A percentile compares a stretch with the other conserved stretches of the same genome.
Evolutionary conservation across 495 filamentous ascomycete species (phyloP).

Genomic region (Penicillium salamii): DNA sequence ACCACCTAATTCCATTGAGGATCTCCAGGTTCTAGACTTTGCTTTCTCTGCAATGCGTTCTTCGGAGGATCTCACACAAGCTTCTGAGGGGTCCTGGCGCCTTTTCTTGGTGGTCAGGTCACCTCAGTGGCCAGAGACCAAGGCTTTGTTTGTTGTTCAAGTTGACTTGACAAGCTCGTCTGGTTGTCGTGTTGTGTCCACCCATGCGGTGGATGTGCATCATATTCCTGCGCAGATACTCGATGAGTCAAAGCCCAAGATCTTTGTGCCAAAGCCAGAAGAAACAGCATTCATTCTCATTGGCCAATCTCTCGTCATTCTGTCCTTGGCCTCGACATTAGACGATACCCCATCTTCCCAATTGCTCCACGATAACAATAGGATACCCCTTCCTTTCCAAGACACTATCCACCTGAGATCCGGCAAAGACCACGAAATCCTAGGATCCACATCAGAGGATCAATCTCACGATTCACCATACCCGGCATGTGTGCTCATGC

Average conservation of each 20-base stretch:
- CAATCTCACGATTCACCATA: constrained; percentile 37
- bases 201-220: constrained; percentile 24
- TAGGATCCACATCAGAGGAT: constrained; percentile 45
- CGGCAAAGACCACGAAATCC: constrained; percentile 49
- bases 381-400: constrained; percentile 63
- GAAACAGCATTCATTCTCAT: constrained; percentile 83
- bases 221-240: constrained; percentile 16
- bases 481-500: constrained; percentile 67
- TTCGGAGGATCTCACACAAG: constrained; percentile 11
- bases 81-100: constrained; percentile 26
- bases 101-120: constrained; percentile 32
- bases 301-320: constrained; percentile 68
- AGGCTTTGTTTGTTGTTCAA: constrained; percentile 29
- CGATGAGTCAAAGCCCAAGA: constrained; percentile 53
- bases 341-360: constrained; percentile 68
- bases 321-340: constrained; percentile 56
- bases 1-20: constrained; percentile 26
- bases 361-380: constrained; percentile 59
- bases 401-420: constrained; percentile 80
- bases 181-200: constrained; percentile 27
- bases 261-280: constrained; percentile 74
- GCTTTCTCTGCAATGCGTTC: constrained; percentile 22
- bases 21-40: constrained; percentile 38
- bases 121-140: constrained; percentile 16
- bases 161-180: constrained; percentile 23